These are phyloP conservation scores for Paecilomyces niveus DNA, from an alignment of 2,329 filamentous ascomycete species.

Conservation along the genomic window DNA sequence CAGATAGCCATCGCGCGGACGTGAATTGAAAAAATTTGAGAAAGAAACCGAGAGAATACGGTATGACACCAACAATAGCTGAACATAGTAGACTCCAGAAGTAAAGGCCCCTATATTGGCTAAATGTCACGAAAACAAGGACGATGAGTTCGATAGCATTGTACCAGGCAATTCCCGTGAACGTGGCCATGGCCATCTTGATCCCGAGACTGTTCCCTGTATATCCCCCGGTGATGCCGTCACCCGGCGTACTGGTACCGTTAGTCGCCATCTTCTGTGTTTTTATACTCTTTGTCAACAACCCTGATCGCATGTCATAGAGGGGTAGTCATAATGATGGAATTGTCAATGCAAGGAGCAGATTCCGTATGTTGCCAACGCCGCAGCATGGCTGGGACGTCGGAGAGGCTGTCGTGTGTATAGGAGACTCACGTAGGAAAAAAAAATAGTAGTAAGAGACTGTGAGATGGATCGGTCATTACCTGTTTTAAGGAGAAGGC, in stretches of 20 bases:
- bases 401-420: neutral
- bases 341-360: neutral
- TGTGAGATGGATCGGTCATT: neutral
- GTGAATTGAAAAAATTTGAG: constrained; percentile 40
- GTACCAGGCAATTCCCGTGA: constrained; percentile 44
- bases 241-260: constrained; percentile 15
- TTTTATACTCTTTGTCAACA: neutral
- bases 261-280: constrained; percentile 3
- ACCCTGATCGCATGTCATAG: neutral
- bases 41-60: constrained; percentile 41
- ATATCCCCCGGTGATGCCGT: constrained; percentile 33
- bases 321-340: neutral
- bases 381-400: neutral
- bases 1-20: constrained; percentile 27
- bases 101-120: constrained; percentile 40
- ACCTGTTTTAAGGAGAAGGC: neutral
- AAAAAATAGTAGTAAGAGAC: neutral
- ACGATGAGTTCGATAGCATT: constrained; percentile 44
- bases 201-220: constrained; percentile 26
- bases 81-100: constrained; percentile 45
- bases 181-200: constrained; percentile 38
- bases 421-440: neutral
- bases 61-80: constrained; percentile 36
- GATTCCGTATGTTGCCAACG: neutral
- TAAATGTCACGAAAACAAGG: constrained; percentile 44